Evolutionary conservation across 75 land plant species (phyloP), one percentile per base, ranked within the genome.

Genomic region (Selaginella tamariscina): DNA sequence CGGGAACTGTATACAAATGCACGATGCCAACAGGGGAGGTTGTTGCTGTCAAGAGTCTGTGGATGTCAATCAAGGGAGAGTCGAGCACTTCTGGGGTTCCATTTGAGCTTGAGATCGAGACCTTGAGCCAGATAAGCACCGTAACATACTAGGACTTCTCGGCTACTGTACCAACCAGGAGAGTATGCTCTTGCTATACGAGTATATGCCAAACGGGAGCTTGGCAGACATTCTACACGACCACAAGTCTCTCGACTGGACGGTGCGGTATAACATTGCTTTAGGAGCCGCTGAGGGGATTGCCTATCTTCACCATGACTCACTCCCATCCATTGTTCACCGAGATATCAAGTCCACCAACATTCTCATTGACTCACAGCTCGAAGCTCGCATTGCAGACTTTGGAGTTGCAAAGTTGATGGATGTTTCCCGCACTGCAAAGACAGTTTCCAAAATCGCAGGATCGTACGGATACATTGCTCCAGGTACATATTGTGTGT

Each of bases 11-110:
- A 1, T 70, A 71, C 74, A 80, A 77, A 70, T 73, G 75, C 27
- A 77, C 74, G 65, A 74, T 85, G 60, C 84, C 84, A 0, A 82
- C 80, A 23, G 84, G 88, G 29, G 74, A 80, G 44, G 78, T 78
- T 2, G 82, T 85, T 23, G 74, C 75, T 2, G 81, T 82, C 62
- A 85, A 77, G 72, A 77, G 71, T 59, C 73, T 85, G 1, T 73
- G 77, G 32, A 9, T 81, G 71, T 74, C 79, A 73, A 9, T 70
- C 31, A 69, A 57, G 32, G 64, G 28, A 27, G 67, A 54, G 27
- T 24, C 22, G 63, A 39, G 49, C 49, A 63, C 27, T 2, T 15
- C 33, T 24, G 33, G 13, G 24, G 32, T 0, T 29, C 55, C 21
- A 32, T 32, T 59, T 8, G 62, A 59, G 26, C 24, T 59, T 8